Base-by-base conservation (phyloP, 2,329 filamentous ascomycete species). In the Paecilomyces formosus region DNA sequence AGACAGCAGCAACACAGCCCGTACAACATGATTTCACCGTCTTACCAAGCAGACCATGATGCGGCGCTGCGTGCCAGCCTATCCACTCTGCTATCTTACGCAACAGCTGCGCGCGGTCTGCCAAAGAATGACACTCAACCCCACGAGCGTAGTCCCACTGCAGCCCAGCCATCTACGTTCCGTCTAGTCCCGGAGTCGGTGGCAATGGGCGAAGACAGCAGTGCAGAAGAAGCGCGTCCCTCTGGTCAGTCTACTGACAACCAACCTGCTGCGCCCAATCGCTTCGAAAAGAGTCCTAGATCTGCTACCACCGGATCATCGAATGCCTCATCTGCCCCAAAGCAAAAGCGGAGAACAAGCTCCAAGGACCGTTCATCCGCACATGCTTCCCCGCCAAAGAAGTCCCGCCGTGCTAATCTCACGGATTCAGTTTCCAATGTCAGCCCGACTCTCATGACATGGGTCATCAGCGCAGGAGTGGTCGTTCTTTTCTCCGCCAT, bases 81-180 rank as follows among this genome's bases (percentile, higher is more conserved):
- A n/a, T 96, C 92, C 0, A 97, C 94, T 0, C 82, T 99, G 12
- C 84, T 99, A 12, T 97, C 93, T n/a, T 96, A 91, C 68, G 93
- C 92, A 0, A 92, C 92, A 2, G 94, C 93, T 0, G 94, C 93
- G 1, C 85, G 94, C 51, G 88, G 89, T 3, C 79, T 94, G 15
- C 85, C 88, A 0, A 96, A 94, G 69, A 67, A 67, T 59, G 76
- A 74, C 53, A 69, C 61, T 45, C 70, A 70, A 53, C 73, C 68
- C 0, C 28, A 63, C 5, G 58, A 60, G 21, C 56, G 65, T 12
- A 63, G 65, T n/a, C 66, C 68, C 18, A 58, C 72, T 1, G 60
- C 65, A 61, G 66, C 66, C 33, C 79, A 82, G 55, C 81, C 83
- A 12, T 74, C 77, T 8, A 76, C 81, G 1, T 80, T 87, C 54